A percentile compares a stretch with the other conserved stretches of the same genome.
Conservation (phyloP, 2,329 filamentous ascomycete genomes). For the Verticillium nubilum region DNA sequence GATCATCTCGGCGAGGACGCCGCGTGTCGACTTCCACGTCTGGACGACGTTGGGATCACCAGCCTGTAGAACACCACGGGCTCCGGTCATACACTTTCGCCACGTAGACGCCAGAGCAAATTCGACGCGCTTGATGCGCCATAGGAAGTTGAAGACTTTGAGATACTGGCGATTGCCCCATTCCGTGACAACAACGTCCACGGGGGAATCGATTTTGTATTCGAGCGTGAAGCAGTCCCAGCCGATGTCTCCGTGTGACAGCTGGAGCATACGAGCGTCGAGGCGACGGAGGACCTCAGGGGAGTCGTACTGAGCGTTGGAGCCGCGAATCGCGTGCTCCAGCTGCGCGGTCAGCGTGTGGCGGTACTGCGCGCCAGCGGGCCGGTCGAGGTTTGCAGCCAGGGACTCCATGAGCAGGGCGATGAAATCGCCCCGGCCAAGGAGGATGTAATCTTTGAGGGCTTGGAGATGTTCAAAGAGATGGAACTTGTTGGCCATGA, state of each 20-base stretch:
- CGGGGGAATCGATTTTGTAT: conserved; percentile 94
- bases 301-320: conserved; percentile 93
- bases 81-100: conserved; percentile 93
- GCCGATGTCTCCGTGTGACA: conserved; percentile 93
- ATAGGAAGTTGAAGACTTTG: conserved; percentile 98
- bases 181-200: conserved; percentile 94
- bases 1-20: conserved; percentile 92
- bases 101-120: conserved; percentile 88
- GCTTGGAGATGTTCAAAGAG: conserved; percentile 88
- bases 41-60: conserved; percentile 62
- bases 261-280: conserved; percentile 96
- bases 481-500: conserved; percentile 95
- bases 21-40: conserved; percentile 87
- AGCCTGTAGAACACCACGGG: conserved; percentile 80
- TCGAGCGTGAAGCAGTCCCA: conserved; percentile 99
- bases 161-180: conserved; percentile 95
- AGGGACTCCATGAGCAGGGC: conserved; percentile 95
- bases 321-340: conserved; percentile 93
- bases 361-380: conserved; percentile 93
- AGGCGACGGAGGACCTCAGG: conserved; percentile 85
- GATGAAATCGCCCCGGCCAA: conserved; percentile 96
- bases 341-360: conserved; percentile 97
- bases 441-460: conserved; percentile 87
- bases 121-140: conserved; percentile 96
- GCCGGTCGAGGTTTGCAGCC: conserved; percentile 84